Evolutionary conservation across 352 stramenopile species (phyloP), one percentile per base, ranked within the genome.

Genomic region (Pythium graminicola): DNA sequence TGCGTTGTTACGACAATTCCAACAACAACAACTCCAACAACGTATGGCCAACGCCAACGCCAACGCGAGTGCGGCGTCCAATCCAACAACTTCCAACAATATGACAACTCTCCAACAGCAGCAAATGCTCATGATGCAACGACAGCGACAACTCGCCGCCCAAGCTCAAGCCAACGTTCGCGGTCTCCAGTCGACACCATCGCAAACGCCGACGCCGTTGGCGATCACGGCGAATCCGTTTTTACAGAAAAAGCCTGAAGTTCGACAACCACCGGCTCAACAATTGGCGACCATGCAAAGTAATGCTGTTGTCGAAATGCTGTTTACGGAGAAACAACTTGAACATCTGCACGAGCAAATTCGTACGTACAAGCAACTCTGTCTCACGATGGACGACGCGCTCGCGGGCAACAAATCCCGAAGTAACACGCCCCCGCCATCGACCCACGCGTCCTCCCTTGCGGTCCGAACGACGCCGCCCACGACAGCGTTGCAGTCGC

Each of bases 301-400:
- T 44, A 80, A 64, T 53, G 51, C 69, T n/a, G 43, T 70, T 24
- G 50, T 61, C 20, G 65, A 72, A 54, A 24, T 73, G 33, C 64
- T 93, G 11, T 93, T 93, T 60, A 82, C 82, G n/a, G 82, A 90
- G 26, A 86, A 84, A 54, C 82, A 93, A 60, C 70, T 93, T 19
- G 79, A 89, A 54, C 78, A 89, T 26, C 56, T 93, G 40, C 82
- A 93, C 64, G 81, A 86, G 54, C 82, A 93, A 67, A 93, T 93
- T 55, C 78, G 78, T 7, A 73, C 78, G 16, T 93, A 86, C 65
- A 93, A 91, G 58, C 62, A 78, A 29, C 67, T 93, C 20, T 91
- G 80, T 36, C 80, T 88, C 60, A 85, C 73, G 6, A 93, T 93
- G 82, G 80, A 93, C 54, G 66, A 86, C 32, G 62, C 75, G 5